Conservation (phyloP, 306 rosid genomes). For the Cucurbita argyrosperma region DNA sequence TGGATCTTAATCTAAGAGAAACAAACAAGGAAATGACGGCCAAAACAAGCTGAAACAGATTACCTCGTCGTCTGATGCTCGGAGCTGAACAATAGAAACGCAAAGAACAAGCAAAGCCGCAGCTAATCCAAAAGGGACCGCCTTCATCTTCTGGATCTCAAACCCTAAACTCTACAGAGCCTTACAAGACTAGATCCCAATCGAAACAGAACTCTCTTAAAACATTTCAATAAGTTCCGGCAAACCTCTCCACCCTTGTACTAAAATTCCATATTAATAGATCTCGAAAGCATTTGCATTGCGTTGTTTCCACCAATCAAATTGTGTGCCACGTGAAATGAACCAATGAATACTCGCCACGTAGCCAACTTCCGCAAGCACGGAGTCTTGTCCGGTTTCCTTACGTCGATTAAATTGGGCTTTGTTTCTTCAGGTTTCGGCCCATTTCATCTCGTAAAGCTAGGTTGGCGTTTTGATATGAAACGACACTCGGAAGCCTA, state of each 20-base stretch:
- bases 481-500: background rate
- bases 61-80: slow-evolving; percentile 55
- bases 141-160: slow-evolving; percentile 13
- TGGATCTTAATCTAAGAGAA: background rate
- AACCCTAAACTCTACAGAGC: background rate
- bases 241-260: background rate
- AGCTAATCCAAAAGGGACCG: slow-evolving; percentile 14
- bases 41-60: slow-evolving; percentile 6
- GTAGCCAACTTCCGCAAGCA: background rate
- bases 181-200: background rate
- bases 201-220: background rate
- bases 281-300: slow-evolving; percentile 19
- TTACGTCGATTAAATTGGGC: background rate
- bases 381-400: background rate
- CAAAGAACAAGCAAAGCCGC: slow-evolving; percentile 24
- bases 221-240: background rate
- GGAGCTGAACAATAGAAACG: slow-evolving; percentile 24
- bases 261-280: slow-evolving; percentile 12
- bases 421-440: background rate
- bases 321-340: slow-evolving; percentile 22
- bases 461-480: background rate
- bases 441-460: background rate
- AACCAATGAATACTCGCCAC: slow-evolving; percentile 24
- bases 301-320: slow-evolving; percentile 47
- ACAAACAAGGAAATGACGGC: background rate